Base-by-base conservation (phyloP, 139 green algal genomes). In the Chlorella sp. region DNA sequence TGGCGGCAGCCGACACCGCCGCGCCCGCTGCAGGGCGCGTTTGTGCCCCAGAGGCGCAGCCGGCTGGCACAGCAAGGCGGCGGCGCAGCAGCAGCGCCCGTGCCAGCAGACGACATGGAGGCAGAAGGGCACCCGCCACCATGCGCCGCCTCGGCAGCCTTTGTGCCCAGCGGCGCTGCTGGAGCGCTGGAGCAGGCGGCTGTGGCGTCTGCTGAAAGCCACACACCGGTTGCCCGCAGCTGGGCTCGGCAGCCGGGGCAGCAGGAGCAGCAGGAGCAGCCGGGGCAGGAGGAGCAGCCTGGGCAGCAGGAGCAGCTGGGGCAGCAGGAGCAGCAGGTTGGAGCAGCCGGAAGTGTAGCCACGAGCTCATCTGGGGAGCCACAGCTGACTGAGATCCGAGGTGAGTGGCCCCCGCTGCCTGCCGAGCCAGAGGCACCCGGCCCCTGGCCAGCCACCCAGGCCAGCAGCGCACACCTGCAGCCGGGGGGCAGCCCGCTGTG, bases 311-410 rank as follows among this genome's bases (percentile, higher is more conserved):
- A 34, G 62, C 62, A 34, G 14, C 16, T 32, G 2, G 22, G n/a
- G n/a, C 65, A 72, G 67, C 67, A 30, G 67, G 8, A 14, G 36
- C 67, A 19, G 36, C 67, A 38, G 30, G 16, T 46, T 44, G 36
- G 17, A 46, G 30, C 67, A 38, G 30, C 28, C 62, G 2, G n/a
- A 72, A 14, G 65, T 26, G n/a, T 36, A 44, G 8, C 67, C 26
- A 4, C 56, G 30, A 24, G 32, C 64, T 83, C 77, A 26, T 28
- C 77, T 1, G 40, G 44, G 26, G 40, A 83, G 40, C 60, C 77
- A 1, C 77, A 83, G 60, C 58, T 83, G 60, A 83, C 77, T 24
- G 77, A 74, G 77, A 83, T 83, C 19, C 26, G 60, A 20, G 77
- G 77, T 17, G 38, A 41, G 3, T 83, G 77, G 77, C 77, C 77